Conservation (phyloP, 2,329 filamentous ascomycete genomes). For the Annulohypoxylon truncatum region DNA sequence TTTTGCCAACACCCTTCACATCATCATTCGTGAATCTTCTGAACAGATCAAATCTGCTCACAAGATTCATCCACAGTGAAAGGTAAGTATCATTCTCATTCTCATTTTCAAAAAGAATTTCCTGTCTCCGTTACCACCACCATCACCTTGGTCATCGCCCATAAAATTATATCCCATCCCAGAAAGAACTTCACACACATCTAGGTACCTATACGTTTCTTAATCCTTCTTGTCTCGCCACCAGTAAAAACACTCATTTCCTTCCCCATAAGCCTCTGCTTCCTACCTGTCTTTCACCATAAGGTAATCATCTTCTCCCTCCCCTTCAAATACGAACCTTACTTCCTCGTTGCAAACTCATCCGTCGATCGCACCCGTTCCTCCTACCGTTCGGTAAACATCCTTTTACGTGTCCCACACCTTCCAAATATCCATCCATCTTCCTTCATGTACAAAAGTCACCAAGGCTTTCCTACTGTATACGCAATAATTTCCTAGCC, state of each 20-base stretch:
- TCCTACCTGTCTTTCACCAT: neutral
- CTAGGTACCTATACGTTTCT: neutral
- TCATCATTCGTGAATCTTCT: neutral
- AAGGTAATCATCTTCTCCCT: neutral
- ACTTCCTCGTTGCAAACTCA: neutral
- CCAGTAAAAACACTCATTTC: neutral
- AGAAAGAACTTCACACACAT: neutral
- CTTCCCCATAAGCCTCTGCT: neutral
- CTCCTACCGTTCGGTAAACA: neutral
- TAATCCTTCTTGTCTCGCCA: neutral
- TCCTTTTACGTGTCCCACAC: neutral
- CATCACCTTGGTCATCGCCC: neutral
- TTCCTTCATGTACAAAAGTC: neutral
- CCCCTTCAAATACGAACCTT: neutral
- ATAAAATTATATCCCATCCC: neutral
- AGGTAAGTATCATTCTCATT: constrained; percentile 20
- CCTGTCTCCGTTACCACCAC: neutral
- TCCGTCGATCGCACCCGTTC: neutral
- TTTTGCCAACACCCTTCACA: neutral
- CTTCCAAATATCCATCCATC: neutral
- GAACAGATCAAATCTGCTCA: neutral
- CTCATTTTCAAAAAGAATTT: neutral
- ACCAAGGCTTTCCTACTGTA: neutral
- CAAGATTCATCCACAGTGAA: neutral
- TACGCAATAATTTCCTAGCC: neutral